These are phyloP conservation scores for Whalleya microplaca DNA, from an alignment of 2,329 filamentous ascomycete species.

Conservation along the genomic window DNA sequence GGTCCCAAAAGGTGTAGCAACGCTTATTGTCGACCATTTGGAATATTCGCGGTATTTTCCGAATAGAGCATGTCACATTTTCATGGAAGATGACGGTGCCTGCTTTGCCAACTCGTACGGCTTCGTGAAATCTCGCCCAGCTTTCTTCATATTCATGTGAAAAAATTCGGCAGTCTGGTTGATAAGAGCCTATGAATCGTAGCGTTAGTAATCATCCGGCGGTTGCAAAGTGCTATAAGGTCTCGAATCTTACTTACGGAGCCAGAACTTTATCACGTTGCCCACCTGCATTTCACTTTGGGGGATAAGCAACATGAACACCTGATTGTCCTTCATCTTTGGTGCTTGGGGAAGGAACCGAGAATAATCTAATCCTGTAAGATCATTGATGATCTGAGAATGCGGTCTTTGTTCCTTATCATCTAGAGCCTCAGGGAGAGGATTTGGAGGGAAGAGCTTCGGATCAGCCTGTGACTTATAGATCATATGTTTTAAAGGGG, in stretches of 20 bases:
- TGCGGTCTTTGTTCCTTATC: slow-evolving; percentile 12
- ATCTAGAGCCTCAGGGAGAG: slow-evolving; percentile 5
- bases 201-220: slow-evolving; percentile 2
- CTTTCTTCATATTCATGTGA: slow-evolving; percentile 25
- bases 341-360: slow-evolving; percentile 26
- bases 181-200: slow-evolving; percentile 25
- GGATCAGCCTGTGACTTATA: slow-evolving; percentile 25
- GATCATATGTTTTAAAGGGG: slow-evolving; percentile 30
- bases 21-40: slow-evolving; percentile 26
- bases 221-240: background rate
- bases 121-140: slow-evolving; percentile 34
- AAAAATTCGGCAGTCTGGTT: slow-evolving; percentile 36
- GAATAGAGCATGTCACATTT: slow-evolving; percentile 29
- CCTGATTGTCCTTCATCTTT: slow-evolving; percentile 29
- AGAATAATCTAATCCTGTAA: slow-evolving; percentile 29
- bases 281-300: slow-evolving; percentile 26
- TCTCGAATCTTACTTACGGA: slow-evolving; percentile 30
- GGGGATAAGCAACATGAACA: slow-evolving; percentile 35
- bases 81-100: slow-evolving; percentile 39
- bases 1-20: slow-evolving; percentile 36
- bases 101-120: slow-evolving; percentile 24
- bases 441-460: slow-evolving; percentile 27
- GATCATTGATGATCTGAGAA: slow-evolving; percentile 17
- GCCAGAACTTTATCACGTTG: slow-evolving; percentile 33
- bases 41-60: slow-evolving; percentile 33